Conservation (phyloP, 495 filamentous ascomycete genomes). For the Daldinia bambusicola region DNA sequence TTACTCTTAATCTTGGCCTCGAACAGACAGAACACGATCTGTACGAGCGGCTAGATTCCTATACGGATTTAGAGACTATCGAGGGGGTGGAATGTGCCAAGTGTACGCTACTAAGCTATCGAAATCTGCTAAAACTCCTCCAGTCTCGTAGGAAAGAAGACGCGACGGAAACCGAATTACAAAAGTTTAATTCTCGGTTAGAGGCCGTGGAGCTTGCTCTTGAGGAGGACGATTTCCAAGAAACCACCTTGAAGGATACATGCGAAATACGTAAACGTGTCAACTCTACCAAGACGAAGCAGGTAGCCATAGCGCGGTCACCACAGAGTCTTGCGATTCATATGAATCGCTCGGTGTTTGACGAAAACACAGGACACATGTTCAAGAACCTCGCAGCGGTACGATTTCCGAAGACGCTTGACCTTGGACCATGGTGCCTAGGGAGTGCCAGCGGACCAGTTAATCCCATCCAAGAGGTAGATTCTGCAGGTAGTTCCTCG, state of each 20-base stretch:
- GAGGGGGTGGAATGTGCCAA: conserved; percentile 90
- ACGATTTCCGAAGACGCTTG: conserved; percentile 74
- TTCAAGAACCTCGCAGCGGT: conserved; percentile 86
- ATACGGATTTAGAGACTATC: conserved; percentile 84
- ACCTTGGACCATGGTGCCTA: conserved; percentile 82
- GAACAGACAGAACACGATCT: conserved; percentile 67
- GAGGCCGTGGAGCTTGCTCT: conserved; percentile 72
- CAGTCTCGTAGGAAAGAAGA: conserved; percentile 43
- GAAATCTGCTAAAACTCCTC: conserved; percentile 52
- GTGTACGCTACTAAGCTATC: conserved; percentile 76
- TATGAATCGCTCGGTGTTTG: conserved; percentile 90
- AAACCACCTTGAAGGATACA: conserved; percentile 74
- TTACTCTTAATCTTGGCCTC: conserved; percentile 81
- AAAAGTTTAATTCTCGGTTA: conserved; percentile 61
- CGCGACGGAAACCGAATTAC: conserved; percentile 30
- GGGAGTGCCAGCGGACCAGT: conserved; percentile 56
- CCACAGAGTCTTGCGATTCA: conserved; percentile 85
- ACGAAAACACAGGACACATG: conserved; percentile 78
- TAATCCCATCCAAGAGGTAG: conserved; percentile 23
- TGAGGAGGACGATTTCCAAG: conserved; percentile 81
- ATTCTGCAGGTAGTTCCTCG: conserved; percentile 17
- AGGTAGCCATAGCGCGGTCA: conserved; percentile 82
- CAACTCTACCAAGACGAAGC: conserved; percentile 83
- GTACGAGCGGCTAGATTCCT: conserved; percentile 82
- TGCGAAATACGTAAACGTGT: conserved; percentile 79